phyloP scores from a whole-genome alignment of 2,329 filamentous ascomycete species.

The Laburnicola sp. region DNA sequence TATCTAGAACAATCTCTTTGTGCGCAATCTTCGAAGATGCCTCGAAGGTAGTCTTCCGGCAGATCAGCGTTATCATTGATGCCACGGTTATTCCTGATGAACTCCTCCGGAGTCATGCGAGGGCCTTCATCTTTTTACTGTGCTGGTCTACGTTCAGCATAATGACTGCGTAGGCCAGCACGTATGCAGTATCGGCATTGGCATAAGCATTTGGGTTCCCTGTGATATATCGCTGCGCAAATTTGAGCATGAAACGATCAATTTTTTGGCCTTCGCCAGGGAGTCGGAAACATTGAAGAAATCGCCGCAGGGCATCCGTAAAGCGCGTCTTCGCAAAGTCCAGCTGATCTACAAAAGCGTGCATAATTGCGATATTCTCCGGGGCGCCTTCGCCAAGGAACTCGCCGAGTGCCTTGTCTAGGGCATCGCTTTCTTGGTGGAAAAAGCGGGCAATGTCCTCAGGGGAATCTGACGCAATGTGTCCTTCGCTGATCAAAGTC shows the following conservation, averaged over 20 bases:
- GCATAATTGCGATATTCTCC: constrained; percentile 96
- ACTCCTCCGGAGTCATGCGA: constrained; percentile 94
- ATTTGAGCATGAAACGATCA: constrained; percentile 99
- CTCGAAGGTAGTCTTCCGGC: constrained; percentile 85
- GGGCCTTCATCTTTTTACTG: constrained; percentile 78
- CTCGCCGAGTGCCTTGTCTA: constrained; percentile 94
- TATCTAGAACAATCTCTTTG: constrained; percentile 93
- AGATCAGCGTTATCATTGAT: constrained; percentile 97
- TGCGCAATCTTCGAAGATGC: constrained; percentile 84
- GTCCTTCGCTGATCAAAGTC: constrained; percentile 77
- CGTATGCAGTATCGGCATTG: constrained; percentile 96
- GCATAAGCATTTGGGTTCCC: constrained; percentile 97
- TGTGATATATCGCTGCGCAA: constrained; percentile 91
- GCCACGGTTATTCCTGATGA: constrained; percentile 97
- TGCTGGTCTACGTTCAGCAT: constrained; percentile 96
- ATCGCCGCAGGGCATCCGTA: constrained; percentile 86
- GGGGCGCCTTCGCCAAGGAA: constrained; percentile 92
- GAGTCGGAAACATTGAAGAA: constrained; percentile 90
- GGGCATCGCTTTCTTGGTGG: constrained; percentile 69
- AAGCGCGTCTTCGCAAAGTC: constrained; percentile 90
- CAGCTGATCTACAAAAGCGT: constrained; percentile 95
- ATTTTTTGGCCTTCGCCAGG: constrained; percentile 98
- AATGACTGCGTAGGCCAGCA: constrained; percentile 94
- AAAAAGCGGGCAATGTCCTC: constrained; percentile 85
- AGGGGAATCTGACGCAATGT: constrained; percentile 78